Evolutionary conservation across 2,329 filamentous ascomycete species (phyloP).

Genomic region (Fusarium sp.): DNA sequence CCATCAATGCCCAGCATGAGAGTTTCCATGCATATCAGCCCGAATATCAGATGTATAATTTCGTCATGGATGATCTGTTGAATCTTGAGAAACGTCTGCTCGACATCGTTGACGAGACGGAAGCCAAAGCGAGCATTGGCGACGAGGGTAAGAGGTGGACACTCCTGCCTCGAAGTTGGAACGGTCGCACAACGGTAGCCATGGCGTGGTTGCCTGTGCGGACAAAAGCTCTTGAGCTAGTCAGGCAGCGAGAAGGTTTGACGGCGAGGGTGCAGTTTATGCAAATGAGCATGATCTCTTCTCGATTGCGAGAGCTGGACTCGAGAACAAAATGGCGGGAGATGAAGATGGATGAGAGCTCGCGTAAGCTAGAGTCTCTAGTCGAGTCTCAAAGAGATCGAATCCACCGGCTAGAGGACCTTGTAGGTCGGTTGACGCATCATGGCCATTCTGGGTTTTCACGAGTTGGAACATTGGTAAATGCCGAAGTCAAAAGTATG

Average conservation of each 20-base stretch:
- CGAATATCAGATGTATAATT: slow-evolving; percentile 62
- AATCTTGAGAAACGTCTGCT: slow-evolving; percentile 60
- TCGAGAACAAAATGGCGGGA: slow-evolving; percentile 50
- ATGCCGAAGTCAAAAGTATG: slow-evolving; percentile 19
- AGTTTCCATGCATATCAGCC: slow-evolving; percentile 45
- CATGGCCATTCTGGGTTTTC: slow-evolving; percentile 28
- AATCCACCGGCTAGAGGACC: slow-evolving; percentile 39
- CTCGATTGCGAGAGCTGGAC: slow-evolving; percentile 56
- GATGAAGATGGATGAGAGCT: slow-evolving; percentile 48
- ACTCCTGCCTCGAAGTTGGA: slow-evolving; percentile 55
- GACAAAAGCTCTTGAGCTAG: slow-evolving; percentile 60
- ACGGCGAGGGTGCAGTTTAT: slow-evolving; percentile 61
- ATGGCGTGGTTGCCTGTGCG: slow-evolving; percentile 61
- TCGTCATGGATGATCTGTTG: slow-evolving; percentile 61
- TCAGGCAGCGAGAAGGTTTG: slow-evolving; percentile 60
- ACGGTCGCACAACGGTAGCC: slow-evolving; percentile 55
- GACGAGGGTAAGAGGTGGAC: slow-evolving; percentile 52
- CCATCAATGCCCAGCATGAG: slow-evolving; percentile 46
- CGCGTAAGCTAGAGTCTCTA: slow-evolving; percentile 41
- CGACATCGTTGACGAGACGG: slow-evolving; percentile 60
- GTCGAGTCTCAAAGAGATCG: slow-evolving; percentile 46
- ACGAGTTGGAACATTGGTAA: slow-evolving; percentile 26
- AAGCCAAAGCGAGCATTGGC: slow-evolving; percentile 47
- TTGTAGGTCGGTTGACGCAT: slow-evolving; percentile 32
- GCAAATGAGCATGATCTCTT: slow-evolving; percentile 63